Percentiles rank a stretch among this genome's conserved stretches.
Evolutionary conservation across 495 filamentous ascomycete species (phyloP).

Genomic region (Massariosphaeria phaeospora): DNA sequence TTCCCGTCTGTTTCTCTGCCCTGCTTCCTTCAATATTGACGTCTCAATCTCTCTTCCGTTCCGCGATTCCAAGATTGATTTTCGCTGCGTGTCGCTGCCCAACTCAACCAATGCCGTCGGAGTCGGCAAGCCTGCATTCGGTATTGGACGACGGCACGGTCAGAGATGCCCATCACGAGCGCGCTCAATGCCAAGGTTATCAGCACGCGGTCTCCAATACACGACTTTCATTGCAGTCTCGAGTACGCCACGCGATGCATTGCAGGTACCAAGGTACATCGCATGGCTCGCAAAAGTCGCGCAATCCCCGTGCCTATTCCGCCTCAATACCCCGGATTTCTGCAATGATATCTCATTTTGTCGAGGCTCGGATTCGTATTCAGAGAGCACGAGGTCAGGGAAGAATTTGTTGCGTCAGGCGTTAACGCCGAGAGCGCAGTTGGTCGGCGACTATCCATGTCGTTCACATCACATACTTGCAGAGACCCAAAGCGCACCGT

Average conservation of each 20-base stretch:
- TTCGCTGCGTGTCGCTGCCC: conserved; percentile 16
- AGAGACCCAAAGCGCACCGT: not conserved
- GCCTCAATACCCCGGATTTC: not conserved
- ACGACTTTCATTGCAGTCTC: conserved; percentile 8
- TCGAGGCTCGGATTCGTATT: not conserved
- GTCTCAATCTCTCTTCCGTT: not conserved
- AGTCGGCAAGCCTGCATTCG: not conserved
- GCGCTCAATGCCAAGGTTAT: not conserved
- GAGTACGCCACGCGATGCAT: conserved; percentile 12
- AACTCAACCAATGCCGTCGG: conserved; percentile 19
- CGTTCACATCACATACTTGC: too few species aligned
- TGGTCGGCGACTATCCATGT: not conserved
- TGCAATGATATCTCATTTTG: conserved; percentile 4
- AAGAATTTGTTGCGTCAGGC: conserved; percentile 2
- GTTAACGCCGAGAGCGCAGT: conserved; percentile 1
- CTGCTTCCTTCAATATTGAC: not conserved
- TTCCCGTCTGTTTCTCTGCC: not conserved
- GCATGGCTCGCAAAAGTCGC: conserved; percentile 26
- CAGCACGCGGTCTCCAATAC: conserved; percentile 15
- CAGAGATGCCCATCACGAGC: conserved; percentile 22
- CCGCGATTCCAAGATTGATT: conserved; percentile 8
- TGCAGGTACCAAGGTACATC: not conserved
- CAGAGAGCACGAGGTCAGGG: not conserved
- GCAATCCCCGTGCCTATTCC: conserved; percentile 15
- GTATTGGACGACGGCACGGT: conserved; percentile 10